Evolutionary conservation across 768 basidiomycete genomes (phyloP).

Genomic region (Mycena leptocephala): DNA sequence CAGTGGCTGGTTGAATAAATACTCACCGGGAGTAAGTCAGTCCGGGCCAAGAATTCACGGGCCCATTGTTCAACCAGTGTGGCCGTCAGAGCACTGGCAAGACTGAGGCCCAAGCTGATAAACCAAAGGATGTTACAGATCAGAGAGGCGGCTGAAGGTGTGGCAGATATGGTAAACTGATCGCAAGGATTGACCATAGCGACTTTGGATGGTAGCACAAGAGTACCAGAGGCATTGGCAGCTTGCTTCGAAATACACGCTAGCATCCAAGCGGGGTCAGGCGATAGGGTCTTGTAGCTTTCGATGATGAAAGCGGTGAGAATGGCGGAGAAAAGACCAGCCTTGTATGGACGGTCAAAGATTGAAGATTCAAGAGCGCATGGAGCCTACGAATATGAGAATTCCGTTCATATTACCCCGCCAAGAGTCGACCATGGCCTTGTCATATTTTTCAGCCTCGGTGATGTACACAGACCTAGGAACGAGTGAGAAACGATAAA

Average conservation of each 20-base stretch:
- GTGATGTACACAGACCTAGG: conserved; percentile 35
- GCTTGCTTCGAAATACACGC: conserved; percentile 7
- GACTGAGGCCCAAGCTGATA: conserved; percentile 35
- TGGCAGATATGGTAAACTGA: background rate
- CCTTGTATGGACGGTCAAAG: conserved; percentile 7
- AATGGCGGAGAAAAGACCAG: conserved; percentile 37
- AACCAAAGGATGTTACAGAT: conserved; percentile 37
- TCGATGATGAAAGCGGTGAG: conserved; percentile 36
- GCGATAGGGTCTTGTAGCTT: conserved; percentile 28
- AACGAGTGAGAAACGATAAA: too few relatives aligned
- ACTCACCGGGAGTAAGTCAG: conserved; percentile 30
- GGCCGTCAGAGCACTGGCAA: conserved; percentile 31
- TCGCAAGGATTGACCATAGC: too few relatives aligned
- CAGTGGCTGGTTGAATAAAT: too few relatives aligned
- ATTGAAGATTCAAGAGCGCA: background rate
- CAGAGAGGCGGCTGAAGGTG: background rate
- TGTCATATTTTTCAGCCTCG: conserved; percentile 39
- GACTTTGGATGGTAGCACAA: too few relatives aligned
- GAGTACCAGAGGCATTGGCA: too few relatives aligned
- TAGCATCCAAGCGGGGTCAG: background rate
- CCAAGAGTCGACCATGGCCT: conserved; percentile 34
- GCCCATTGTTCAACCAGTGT: conserved; percentile 36
- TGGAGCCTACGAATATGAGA: conserved; percentile 30
- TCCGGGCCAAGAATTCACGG: conserved; percentile 21
- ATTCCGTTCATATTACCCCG: conserved; percentile 34